phyloP scores from a whole-genome alignment of 73 alveolate species.

The Symbiodinium natans region DNA sequence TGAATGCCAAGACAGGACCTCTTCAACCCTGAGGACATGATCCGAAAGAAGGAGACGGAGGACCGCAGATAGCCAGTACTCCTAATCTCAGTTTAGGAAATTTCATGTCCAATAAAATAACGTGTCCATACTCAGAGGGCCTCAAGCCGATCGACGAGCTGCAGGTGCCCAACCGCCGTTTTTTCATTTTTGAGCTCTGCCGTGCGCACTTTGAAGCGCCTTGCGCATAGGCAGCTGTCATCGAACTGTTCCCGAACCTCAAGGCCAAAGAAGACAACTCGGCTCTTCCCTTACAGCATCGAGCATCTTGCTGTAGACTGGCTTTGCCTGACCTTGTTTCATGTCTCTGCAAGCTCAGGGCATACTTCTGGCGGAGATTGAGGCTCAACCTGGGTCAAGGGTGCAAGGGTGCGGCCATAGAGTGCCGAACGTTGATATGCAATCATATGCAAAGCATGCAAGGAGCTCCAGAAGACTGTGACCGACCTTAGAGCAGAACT shows the following conservation, averaged over 20 bases:
- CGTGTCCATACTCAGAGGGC: slow-evolving; percentile 1
- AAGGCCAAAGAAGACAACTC: slow-evolving; percentile 48
- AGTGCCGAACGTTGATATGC: neutral
- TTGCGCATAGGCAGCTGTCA: slow-evolving; percentile 22
- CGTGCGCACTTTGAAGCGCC: neutral
- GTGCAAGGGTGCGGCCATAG: neutral
- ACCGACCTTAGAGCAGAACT: slow-evolving; percentile 32
- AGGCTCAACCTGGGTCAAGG: too few relatives aligned
- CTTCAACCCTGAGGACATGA: slow-evolving; percentile 70
- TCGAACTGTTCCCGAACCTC: slow-evolving; percentile 41
- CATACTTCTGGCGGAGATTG: slow-evolving; percentile 19
- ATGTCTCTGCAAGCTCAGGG: neutral
- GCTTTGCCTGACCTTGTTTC: neutral
- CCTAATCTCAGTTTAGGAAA: too few relatives aligned
- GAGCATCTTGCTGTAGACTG: neutral
- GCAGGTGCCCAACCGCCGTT: slow-evolving; percentile 24
- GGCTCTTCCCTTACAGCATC: neutral
- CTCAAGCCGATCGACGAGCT: slow-evolving; percentile 65
- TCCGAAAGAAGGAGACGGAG: slow-evolving; percentile 17
- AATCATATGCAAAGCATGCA: neutral
- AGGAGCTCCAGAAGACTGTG: slow-evolving; percentile 58
- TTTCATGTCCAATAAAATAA: too few relatives aligned
- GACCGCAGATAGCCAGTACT: neutral
- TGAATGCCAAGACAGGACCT: slow-evolving; percentile 29
- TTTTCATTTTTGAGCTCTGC: neutral